Base-by-base conservation (phyloP, 1,139 yeast species). In the Zygosaccharomyces sapae region DNA sequence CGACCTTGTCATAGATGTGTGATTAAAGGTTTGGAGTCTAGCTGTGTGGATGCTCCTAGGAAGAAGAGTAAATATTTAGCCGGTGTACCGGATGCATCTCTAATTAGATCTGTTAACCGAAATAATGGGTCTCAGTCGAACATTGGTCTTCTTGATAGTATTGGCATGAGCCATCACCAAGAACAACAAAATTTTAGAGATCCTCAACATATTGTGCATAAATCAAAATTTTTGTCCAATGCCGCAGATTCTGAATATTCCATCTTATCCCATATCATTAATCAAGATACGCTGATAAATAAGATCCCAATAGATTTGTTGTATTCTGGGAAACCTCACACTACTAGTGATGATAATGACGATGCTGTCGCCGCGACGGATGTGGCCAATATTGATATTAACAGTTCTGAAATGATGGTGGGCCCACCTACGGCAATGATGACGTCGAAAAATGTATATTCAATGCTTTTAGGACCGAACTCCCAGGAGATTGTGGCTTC, bases 41-140 rank as follows among this genome's bases (percentile, higher is more conserved):
- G 86, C 0, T 90, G 98, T 68, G 80, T 81, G 42, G 97, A 90
- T 70, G 96, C 96, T 4, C 94, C 94, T 1, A 70, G 97, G 43
- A 90, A 90, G 68, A 74, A 79, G 56, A 87, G 88, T 64, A 90
- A 90, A 63, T 90, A 90, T 57, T 67, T 90, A 45, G 73, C 74
- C 29, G 88, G 80, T 54, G 75, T 77, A 0, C 79, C 83, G 1
- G 66, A 65, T 24, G 57, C 47, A 4, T 48, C 54, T n/a, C 41
- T 56, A 35, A 55, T 55, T 7, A 46, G 37, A 18, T 49, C 50
- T 5, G 41, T 54, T 18, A 44, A 45, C 25, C 52, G 42, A 33
- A 8, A 18, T 22, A 13, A 29, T 13, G 20, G 30, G 8, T 31
- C 34, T 8, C 34, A 31, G 8, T 8, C 18, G 3, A 13, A 12